Base-by-base conservation (phyloP, 495 filamentous ascomycete species). In the Aspergillus sparsus region DNA sequence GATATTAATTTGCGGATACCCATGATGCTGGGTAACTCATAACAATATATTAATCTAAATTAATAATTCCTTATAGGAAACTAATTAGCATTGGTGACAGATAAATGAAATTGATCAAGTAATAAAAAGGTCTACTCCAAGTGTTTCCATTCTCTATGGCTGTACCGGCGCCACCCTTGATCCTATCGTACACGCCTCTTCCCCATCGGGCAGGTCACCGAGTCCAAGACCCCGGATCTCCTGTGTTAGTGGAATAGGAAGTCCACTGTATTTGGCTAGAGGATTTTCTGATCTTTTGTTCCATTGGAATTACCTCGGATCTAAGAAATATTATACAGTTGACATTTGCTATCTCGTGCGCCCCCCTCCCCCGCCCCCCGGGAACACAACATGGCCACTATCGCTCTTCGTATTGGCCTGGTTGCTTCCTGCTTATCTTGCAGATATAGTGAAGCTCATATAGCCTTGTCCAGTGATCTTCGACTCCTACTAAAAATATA, bases 191-290 rank as follows among this genome's bases (percentile, higher is more conserved):
- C n/a, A n/a, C n/a, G n/a, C n/a, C 39, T 42, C 6, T 1, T 21
- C 44, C 44, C 15, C 44, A 21, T 47, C 44, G n/a, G 44, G n/a
- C n/a, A 47, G 15, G n/a, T 21, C 44, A 18, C 44, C 13, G n/a
- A 46, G 42, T 47, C 44, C 13, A 16, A 46, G 42, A n/a, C 42
- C 42, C 42, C 42, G 44, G 44, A 47, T 47, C 15, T 16, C 27
- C 44, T 5, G 16, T 9, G 12, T 47, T n/a, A 47, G 39, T 21
- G 44, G 15, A 15, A 47, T 47, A 7, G 6, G 15, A 7, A 6
- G n/a, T 47, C 16, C 10, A 8, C 44, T 8, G 11, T 47, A 7
- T 21, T 16, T 42, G 21, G 21, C 3, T 27, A 27, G 21, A 27
- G 21, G 21, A 27, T 27, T 27, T 27, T 27, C 21, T 27, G 21